A percentile compares a stretch with the other conserved stretches of the same genome.
phyloP scores from a whole-genome alignment of 1,284 basidiomycete genomes.

The Veloboletus limbatus region DNA sequence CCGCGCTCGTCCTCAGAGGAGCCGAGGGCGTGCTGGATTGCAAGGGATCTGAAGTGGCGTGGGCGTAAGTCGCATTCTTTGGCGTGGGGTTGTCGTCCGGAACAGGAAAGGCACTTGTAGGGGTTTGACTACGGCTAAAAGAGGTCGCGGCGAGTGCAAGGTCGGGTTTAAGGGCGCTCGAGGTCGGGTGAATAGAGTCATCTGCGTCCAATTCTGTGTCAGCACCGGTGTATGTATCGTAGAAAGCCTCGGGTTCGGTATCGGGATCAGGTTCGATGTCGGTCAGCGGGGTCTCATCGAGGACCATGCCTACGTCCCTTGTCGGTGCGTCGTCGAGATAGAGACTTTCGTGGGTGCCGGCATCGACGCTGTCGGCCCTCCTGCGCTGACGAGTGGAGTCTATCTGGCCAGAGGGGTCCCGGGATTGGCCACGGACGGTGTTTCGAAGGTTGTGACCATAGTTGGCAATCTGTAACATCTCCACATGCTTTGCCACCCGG shows the following conservation, averaged over 20 bases:
- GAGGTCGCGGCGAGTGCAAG: constrained; percentile 8
- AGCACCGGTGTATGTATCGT: constrained; percentile 23
- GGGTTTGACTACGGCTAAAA: constrained; percentile 26
- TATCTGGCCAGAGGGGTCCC: constrained; percentile 24
- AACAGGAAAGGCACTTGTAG: constrained; percentile 15
- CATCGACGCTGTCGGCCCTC: constrained; percentile 58
- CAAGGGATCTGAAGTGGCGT: constrained; percentile 17
- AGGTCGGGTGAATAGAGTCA: constrained; percentile 15
- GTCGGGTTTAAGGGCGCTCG: constrained; percentile 7
- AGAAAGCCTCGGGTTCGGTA: constrained; percentile 27
- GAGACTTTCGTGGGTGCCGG: constrained; percentile 55
- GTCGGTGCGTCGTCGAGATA: constrained; percentile 62
- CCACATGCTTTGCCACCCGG: constrained; percentile 62
- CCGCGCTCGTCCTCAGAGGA: constrained; percentile 27
- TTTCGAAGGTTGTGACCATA: constrained; percentile 55
- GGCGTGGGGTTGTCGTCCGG: constrained; percentile 28
- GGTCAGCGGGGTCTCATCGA: constrained; percentile 69
- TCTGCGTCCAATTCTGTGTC: constrained; percentile 19
- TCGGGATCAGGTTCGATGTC: constrained; percentile 56
- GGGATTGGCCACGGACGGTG: constrained; percentile 22
- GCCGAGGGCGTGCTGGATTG: constrained; percentile 25
- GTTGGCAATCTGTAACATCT: constrained; percentile 81
- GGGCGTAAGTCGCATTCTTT: constrained; percentile 42
- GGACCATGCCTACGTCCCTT: constrained; percentile 46
- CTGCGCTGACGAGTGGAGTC: constrained; percentile 37